These are phyloP conservation scores for Diaporthe helianthi DNA, from an alignment of 2,329 filamentous ascomycete species.

Conservation along the genomic window DNA sequence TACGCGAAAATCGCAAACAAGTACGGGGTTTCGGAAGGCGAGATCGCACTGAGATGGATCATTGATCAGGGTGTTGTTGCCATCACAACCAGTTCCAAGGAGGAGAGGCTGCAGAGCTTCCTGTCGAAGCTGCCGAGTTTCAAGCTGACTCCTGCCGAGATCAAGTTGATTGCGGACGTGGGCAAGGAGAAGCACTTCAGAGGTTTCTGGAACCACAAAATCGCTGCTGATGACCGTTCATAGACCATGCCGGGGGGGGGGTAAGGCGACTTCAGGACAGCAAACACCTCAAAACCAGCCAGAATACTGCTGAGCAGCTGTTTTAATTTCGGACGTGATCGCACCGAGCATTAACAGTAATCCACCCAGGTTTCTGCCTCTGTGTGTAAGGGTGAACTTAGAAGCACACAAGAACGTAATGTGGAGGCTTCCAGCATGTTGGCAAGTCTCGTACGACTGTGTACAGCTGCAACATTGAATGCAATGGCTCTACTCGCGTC, in stretches of 20 bases:
- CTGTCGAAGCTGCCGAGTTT: conserved; percentile 58
- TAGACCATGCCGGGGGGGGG: too few species aligned
- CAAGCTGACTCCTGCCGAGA: conserved; percentile 65
- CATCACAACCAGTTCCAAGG: conserved; percentile 66
- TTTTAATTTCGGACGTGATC: not conserved
- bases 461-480: not conserved
- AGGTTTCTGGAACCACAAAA: conserved; percentile 63
- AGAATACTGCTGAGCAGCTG: not conserved
- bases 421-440: not conserved
- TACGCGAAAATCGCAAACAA: conserved; percentile 57
- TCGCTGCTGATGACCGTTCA: conserved; percentile 55
- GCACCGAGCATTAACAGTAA: not conserved
- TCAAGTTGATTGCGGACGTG: conserved; percentile 60
- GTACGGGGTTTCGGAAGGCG: conserved; percentile 60
- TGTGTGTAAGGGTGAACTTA: not conserved
- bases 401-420: not conserved
- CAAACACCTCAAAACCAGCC: not conserved
- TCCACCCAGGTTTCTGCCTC: not conserved
- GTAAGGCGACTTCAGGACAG: too few species aligned
- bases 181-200: conserved; percentile 68
- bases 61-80: conserved; percentile 66
- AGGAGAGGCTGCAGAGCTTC: conserved; percentile 64
- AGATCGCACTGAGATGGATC: conserved; percentile 62
- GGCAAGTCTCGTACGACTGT: not conserved
- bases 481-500: not conserved